Evolutionary conservation across 1,284 basidiomycete genomes (phyloP).

Genomic region (Irpex sp.): DNA sequence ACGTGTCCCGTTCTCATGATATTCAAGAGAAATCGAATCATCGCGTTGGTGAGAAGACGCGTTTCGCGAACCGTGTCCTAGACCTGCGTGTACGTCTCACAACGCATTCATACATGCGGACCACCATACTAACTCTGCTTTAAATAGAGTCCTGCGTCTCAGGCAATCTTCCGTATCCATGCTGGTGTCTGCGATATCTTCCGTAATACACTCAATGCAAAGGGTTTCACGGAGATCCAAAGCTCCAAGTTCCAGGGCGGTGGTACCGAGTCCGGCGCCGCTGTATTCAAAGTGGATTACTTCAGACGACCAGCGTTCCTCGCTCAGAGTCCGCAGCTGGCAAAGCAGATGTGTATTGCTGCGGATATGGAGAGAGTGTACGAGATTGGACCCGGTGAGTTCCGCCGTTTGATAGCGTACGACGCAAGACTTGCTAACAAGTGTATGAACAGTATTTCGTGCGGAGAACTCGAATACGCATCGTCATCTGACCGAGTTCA

Average conservation of each 20-base stretch:
- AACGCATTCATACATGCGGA: background rate
- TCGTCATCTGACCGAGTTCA: slow-evolving; percentile 75
- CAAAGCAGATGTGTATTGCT: slow-evolving; percentile 76
- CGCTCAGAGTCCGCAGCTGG: slow-evolving; percentile 68
- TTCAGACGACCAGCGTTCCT: slow-evolving; percentile 65
- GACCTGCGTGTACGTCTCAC: slow-evolving; percentile 44
- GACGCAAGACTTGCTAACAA: no score
- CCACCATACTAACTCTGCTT: background rate
- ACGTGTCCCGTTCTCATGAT: slow-evolving; percentile 39
- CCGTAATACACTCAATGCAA: slow-evolving; percentile 53
- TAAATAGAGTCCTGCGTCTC: slow-evolving; percentile 50
- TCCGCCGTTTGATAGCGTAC: no score
- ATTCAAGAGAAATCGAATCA: slow-evolving; percentile 14
- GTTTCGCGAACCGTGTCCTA: slow-evolving; percentile 66
- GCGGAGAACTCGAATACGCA: slow-evolving; percentile 75
- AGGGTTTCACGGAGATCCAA: slow-evolving; percentile 65
- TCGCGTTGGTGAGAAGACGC: slow-evolving; percentile 50
- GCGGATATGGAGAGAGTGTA: slow-evolving; percentile 71
- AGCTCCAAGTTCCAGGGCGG: slow-evolving; percentile 69
- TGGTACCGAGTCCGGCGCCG: slow-evolving; percentile 67
- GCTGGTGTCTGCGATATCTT: slow-evolving; percentile 62
- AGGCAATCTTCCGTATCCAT: slow-evolving; percentile 69
- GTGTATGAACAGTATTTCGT: slow-evolving; percentile 46
- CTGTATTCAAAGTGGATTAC: slow-evolving; percentile 73
- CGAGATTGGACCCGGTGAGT: slow-evolving; percentile 55